Percentiles rank a stretch among this genome's conserved stretches.
These are phyloP conservation scores for Phytopythium cucurbitacearum DNA, from an alignment of 352 stramenopile species.

Conservation along the genomic window DNA sequence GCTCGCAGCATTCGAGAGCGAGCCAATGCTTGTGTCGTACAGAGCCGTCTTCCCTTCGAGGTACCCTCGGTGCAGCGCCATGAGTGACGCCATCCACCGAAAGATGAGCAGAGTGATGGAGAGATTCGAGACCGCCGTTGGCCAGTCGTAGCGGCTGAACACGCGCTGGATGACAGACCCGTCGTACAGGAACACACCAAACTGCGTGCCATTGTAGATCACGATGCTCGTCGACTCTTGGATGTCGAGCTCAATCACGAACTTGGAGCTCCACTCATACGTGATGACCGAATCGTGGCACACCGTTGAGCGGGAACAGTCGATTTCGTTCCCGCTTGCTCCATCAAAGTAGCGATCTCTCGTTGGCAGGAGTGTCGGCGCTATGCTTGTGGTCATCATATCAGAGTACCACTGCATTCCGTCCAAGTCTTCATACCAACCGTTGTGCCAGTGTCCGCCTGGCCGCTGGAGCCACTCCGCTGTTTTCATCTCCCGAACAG, in stretches of 20 bases:
- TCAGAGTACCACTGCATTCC: neutral
- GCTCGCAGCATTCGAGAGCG: conserved; percentile 7
- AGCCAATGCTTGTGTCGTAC: conserved; percentile 7
- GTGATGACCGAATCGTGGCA: no score
- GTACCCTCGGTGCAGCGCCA: neutral
- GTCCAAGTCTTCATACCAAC: conserved; percentile 26
- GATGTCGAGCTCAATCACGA: neutral
- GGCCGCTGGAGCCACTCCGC: conserved; percentile 14
- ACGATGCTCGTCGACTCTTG: neutral
- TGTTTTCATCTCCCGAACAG: conserved; percentile 16
- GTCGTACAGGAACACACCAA: conserved; percentile 22
- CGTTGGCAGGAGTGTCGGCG: no score
- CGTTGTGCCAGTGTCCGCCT: conserved; percentile 23
- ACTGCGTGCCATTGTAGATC: conserved; percentile 19
- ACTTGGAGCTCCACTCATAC: neutral
- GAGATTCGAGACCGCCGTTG: neutral
- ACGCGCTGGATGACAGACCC: neutral
- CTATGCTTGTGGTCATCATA: neutral
- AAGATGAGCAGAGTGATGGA: neutral
- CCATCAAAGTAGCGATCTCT: no score
- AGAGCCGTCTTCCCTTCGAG: neutral
- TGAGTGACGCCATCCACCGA: conserved; percentile 1
- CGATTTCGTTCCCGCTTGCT: no score
- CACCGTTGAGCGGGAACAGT: no score
- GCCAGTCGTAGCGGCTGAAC: conserved; percentile 1